Evolutionary conservation across 208 protist species (phyloP), one percentile per base, ranked within the genome.

Genomic region (Leishmania guyanensis): DNA sequence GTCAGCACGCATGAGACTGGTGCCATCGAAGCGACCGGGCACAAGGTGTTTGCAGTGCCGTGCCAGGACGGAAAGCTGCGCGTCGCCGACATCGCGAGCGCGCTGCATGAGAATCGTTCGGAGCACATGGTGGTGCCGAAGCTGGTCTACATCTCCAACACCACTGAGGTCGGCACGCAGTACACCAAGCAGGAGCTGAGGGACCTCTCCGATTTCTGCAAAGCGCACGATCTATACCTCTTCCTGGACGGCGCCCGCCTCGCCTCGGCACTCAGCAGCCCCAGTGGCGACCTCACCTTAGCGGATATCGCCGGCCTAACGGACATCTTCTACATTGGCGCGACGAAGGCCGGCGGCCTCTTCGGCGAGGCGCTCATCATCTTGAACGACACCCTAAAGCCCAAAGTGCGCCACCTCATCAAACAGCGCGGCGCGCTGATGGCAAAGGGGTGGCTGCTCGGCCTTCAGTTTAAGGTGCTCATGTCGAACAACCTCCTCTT

Each of bases 101-200:
- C 79, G 26, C n/a, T 92, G 53, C 82, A 46, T 26, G 81, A 75
- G 20, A 75, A 90, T 79, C 46, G 60, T 1, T 83, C 80, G 16
- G 89, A 87, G 82, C 86, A 92, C 84, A 90, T 89, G 86, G 84
- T 88, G 71, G 65, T 82, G 50, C 89, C 89, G 0, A 73, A 73
- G 43, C 66, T 92, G 46, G 86, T 92, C 77, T 92, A 89, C 82
- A 88, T 92, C 78, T 90, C 89, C 36, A 89, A 92, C 78, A 83
- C 89, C 20, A 92, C 89, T 1, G 86, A 92, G 81, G 73, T 87
- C 0, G 89, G 89, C 69, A 86, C 84, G 53, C 74, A 85, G 68
- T 92, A 92, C 87, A 88, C 83, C 9, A 87, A 86, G 82, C 39
- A 60, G 14, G 89, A 92, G 81, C 12, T 92, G 53, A 64, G 86